Evolutionary conservation across 139 green algal species (phyloP), one percentile per base, ranked within the genome.

Genomic region (Diplosphaera chodatii): DNA sequence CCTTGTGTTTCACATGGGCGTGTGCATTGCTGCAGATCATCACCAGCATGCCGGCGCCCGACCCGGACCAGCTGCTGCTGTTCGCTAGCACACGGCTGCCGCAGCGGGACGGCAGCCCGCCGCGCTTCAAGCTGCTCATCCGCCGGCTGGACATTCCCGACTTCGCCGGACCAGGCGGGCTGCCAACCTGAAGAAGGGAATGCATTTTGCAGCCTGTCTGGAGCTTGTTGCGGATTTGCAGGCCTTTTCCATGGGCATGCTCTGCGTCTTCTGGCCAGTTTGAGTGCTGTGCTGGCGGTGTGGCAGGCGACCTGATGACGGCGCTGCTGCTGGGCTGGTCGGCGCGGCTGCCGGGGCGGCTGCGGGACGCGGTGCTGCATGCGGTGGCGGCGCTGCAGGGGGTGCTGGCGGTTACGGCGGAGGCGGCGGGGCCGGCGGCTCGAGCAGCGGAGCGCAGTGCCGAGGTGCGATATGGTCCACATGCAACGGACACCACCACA

Each of bases 121-220:
- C 27, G 21, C 69, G 69, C 68, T 32, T 80, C 40, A 72, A 69
- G 48, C 55, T 79, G 30, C 28, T 32, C 34, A 77, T 96, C 4
- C 84, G 86, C 0, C 77, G 80, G 1, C 71, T 92, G 41, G 48
- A 84, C 18, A 25, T 59, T 4, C 86, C 80, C 0, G 92, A 94
- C 78, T 96, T 96, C 76, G 94, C 90, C 8, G 91, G 91, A 4
- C 94, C 88, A 77, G 90, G 89, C 84, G 75, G 21, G 67, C 25
- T 94, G 66, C 82, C n/a, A n/a, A n/a, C n/a, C n/a, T n/a, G n/a
- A n/a, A n/a, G n/a, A n/a, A n/a, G n/a, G n/a, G n/a, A n/a, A n/a
- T n/a, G n/a, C n/a, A n/a, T n/a, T n/a, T n/a, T n/a, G n/a, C n/a
- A n/a, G n/a, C n/a, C n/a, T n/a, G n/a, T n/a, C n/a, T n/a, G n/a